Conservation (phyloP, 495 filamentous ascomycete genomes). For the Cudoniella acicularis region DNA sequence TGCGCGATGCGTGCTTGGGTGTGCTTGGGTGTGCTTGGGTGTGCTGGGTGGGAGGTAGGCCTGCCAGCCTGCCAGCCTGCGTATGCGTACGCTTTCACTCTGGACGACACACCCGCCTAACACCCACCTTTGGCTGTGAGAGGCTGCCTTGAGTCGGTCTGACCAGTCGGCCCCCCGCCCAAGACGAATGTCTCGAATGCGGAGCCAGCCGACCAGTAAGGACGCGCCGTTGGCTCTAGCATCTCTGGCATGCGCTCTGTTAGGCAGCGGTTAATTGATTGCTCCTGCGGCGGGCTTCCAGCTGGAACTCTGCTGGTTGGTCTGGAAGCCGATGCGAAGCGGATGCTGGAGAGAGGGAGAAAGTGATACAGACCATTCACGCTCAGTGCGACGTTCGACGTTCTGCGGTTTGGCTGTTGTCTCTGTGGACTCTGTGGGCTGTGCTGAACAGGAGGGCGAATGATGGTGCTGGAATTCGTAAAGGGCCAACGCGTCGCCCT, state of each 20-base stretch:
- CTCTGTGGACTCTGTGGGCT: not conserved
- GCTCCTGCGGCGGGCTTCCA: not conserved
- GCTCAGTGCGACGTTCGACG: not conserved
- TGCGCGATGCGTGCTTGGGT: not conserved
- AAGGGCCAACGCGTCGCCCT: not conserved
- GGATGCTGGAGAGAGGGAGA: not conserved
- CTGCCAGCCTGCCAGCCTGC: too few relatives aligned
- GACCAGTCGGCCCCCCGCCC: not conserved
- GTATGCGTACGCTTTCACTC: too few relatives aligned
- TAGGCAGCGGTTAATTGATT: slow-evolving; percentile 23
- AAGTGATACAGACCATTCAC: not conserved
- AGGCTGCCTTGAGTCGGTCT: slow-evolving; percentile 15
- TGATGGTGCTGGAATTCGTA: slow-evolving; percentile 1
- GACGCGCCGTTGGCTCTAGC: not conserved
- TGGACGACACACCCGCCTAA: not conserved
- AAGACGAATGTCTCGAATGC: not conserved
- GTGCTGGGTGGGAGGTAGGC: too few relatives aligned
- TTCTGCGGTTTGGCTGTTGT: not conserved
- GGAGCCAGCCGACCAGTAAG: not conserved
- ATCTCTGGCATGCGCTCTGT: not conserved
- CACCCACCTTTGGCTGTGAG: not conserved
- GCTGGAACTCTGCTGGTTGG: too few relatives aligned
- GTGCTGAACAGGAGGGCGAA: slow-evolving; percentile 14
- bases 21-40: too few relatives aligned
- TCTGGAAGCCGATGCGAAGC: slow-evolving; percentile 5